These are phyloP conservation scores for Peniophora sp. DNA, from an alignment of 1,284 basidiomycete genomes.

Conservation along the genomic window DNA sequence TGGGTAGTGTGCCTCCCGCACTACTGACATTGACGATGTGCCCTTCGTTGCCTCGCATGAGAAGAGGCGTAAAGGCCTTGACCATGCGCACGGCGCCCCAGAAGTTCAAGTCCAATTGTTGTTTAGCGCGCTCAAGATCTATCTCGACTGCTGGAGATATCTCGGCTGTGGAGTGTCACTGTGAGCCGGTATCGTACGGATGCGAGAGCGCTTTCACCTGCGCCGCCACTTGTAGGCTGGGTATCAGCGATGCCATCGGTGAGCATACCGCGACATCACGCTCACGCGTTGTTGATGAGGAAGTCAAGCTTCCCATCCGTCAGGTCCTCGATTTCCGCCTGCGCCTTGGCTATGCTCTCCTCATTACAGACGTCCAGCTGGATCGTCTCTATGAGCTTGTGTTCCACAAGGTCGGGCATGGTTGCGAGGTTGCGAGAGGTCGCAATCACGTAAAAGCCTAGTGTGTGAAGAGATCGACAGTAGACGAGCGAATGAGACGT, in stretches of 20 bases:
- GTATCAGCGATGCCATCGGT: not conserved
- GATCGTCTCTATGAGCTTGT: conserved; percentile 18
- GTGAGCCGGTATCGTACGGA: not conserved
- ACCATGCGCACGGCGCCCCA: not conserved
- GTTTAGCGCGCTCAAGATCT: not conserved
- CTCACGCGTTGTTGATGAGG: not conserved
- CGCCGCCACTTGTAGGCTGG: not conserved
- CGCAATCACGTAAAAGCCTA: conserved; percentile 23
- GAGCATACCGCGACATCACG: not conserved
- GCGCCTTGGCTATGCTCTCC: conserved; percentile 13
- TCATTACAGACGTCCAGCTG: conserved; percentile 21
- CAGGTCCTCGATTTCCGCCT: conserved; percentile 12
- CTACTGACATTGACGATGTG: not conserved
- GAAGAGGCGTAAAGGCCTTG: not conserved
- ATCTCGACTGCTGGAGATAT: not conserved
- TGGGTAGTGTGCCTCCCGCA: not conserved
- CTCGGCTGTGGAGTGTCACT: not conserved
- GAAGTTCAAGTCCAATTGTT: not conserved
- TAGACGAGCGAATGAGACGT: not conserved
- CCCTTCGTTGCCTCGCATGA: not conserved
- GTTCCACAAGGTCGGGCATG: conserved; percentile 15
- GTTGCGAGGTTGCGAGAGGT: conserved; percentile 19
- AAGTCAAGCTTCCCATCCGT: conserved; percentile 12
- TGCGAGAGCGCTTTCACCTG: not conserved
- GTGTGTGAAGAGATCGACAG: not conserved